Evolutionary conservation across 495 filamentous ascomycete genomes (phyloP).

Genomic region (Chlorociboria aeruginascens): DNA sequence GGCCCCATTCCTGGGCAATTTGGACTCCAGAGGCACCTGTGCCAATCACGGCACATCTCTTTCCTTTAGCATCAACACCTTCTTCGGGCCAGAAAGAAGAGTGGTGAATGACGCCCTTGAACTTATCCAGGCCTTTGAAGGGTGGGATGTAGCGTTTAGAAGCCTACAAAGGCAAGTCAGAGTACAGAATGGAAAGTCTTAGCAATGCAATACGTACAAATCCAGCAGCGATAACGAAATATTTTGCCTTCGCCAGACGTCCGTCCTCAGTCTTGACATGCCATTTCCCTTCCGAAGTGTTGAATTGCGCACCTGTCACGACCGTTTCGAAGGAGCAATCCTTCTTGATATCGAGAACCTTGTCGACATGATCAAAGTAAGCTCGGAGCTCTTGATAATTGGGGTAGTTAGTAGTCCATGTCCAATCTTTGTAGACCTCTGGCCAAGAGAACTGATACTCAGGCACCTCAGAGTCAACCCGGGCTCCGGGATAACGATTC

Average conservation of each 20-base stretch:
- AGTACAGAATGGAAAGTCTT: neutral
- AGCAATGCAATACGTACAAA: conserved; percentile 15
- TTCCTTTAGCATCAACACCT: conserved; percentile 32
- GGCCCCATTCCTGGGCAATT: conserved; percentile 33
- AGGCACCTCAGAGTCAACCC: conserved; percentile 38
- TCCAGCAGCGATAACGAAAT: conserved; percentile 34
- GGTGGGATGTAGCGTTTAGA: conserved; percentile 22
- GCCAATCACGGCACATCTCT: conserved; percentile 43
- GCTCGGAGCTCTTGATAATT: conserved; percentile 32
- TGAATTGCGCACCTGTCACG: conserved; percentile 35
- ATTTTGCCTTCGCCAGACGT: conserved; percentile 28
- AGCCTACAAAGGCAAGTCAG: neutral
- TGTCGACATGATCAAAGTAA: conserved; percentile 46
- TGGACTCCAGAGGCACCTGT: conserved; percentile 51
- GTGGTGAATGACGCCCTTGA: conserved; percentile 41
- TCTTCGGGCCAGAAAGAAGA: conserved; percentile 47
- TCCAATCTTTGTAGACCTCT: conserved; percentile 41
- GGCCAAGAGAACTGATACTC: conserved; percentile 39
- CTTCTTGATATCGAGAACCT: conserved; percentile 34
- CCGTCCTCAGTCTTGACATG: conserved; percentile 35
- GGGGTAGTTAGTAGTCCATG: conserved; percentile 41
- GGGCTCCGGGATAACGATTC: conserved; percentile 41
- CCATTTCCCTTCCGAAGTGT: conserved; percentile 31
- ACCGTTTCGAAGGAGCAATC: conserved; percentile 37
- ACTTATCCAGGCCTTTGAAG: conserved; percentile 40